phyloP scores from a whole-genome alignment of 2,329 filamentous ascomycete genomes.

The Aureobasidium sp. region DNA sequence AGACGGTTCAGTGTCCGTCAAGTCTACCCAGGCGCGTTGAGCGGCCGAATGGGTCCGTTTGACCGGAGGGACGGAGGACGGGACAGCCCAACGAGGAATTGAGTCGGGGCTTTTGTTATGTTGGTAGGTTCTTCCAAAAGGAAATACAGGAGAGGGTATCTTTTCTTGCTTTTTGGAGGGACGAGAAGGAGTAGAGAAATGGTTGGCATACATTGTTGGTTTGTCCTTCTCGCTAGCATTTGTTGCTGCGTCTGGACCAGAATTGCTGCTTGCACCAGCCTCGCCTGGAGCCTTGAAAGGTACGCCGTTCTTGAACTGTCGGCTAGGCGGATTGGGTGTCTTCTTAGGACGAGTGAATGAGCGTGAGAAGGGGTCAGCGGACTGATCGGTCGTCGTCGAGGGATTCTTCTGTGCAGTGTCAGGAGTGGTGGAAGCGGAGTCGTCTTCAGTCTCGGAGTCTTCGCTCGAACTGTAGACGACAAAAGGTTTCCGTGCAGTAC shows the following conservation, averaged over 20 bases:
- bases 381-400: slow-evolving; percentile 10
- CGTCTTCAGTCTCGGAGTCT: slow-evolving; percentile 17
- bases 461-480: slow-evolving; percentile 23
- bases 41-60: slow-evolving; percentile 8
- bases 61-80: slow-evolving; percentile 15
- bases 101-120: slow-evolving; percentile 14
- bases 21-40: slow-evolving; percentile 9
- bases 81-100: slow-evolving; percentile 25
- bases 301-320: slow-evolving; percentile 20
- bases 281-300: slow-evolving; percentile 5
- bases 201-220: slow-evolving; percentile 14
- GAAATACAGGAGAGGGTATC: background rate
- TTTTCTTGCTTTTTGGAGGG: background rate
- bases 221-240: slow-evolving; percentile 12
- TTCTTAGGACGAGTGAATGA: slow-evolving; percentile 24
- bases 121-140: slow-evolving; percentile 10
- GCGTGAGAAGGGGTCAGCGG: slow-evolving; percentile 15
- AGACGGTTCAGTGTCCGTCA: background rate
- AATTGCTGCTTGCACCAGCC: background rate
- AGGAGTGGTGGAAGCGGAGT: slow-evolving; percentile 12
- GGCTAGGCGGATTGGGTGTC: slow-evolving; percentile 26
- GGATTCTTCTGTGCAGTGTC: slow-evolving; percentile 13
- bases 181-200: slow-evolving; percentile 7
- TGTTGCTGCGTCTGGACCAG: background rate
- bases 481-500: slow-evolving; percentile 18